Evolutionary conservation across 441 rosid species (phyloP).

Genomic region (Capsella rubella): DNA sequence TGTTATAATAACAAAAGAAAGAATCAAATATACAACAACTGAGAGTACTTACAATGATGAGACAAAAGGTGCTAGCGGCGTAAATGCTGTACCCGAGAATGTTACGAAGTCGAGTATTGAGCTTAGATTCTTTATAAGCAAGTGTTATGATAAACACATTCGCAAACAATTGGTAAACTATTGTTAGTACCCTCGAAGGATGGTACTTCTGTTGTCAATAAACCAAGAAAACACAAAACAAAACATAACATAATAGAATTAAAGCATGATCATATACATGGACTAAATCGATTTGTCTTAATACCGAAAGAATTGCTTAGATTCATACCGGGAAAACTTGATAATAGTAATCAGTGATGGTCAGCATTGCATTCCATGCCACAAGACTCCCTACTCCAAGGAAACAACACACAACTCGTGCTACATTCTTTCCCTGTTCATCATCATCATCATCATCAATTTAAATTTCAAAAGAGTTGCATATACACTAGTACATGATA

Average conservation of each 20-base stretch:
- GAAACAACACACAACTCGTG: slow-evolving; percentile 51
- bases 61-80: slow-evolving; percentile 43
- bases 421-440: slow-evolving; percentile 49
- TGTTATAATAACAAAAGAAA: neutral
- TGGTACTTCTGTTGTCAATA: slow-evolving; percentile 44
- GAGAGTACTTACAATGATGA: slow-evolving; percentile 49
- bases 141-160: slow-evolving; percentile 42
- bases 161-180: slow-evolving; percentile 47
- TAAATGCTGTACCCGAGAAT: slow-evolving; percentile 48
- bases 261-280: neutral
- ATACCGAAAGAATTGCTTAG: neutral
- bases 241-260: neutral
- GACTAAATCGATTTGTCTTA: neutral
- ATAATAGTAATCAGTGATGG: slow-evolving; percentile 52
- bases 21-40: neutral
- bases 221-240: neutral
- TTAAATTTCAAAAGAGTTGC: neutral
- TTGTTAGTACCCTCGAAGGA: slow-evolving; percentile 53
- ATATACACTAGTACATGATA: neutral
- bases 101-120: slow-evolving; percentile 49
- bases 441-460: neutral
- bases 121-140: slow-evolving; percentile 48
- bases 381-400: slow-evolving; percentile 54
- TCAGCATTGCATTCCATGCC: slow-evolving; percentile 57
- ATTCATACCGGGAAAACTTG: slow-evolving; percentile 46